Evolutionary conservation across 257 asterid species (phyloP).

Genomic region (Datura wrightii): DNA sequence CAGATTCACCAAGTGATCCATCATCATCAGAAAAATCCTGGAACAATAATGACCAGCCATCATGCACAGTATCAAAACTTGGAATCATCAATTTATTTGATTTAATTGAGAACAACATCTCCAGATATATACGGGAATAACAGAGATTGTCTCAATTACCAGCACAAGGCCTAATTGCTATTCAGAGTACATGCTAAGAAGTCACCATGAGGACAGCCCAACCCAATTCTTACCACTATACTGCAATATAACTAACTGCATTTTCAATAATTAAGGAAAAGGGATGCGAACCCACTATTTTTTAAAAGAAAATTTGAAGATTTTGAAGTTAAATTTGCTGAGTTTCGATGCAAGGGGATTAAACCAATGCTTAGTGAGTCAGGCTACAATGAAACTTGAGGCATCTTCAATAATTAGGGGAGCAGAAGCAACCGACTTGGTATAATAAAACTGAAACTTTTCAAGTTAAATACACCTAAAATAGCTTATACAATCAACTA

Average conservation of each 20-base stretch:
- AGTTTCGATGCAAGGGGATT: neutral
- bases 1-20: conserved; percentile 51
- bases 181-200: neutral
- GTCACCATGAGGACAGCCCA: neutral
- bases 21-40: conserved; percentile 60
- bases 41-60: conserved; percentile 28
- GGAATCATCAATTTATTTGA: neutral
- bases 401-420: neutral
- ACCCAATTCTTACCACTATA: neutral
- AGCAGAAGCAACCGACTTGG: neutral
- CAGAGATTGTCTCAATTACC: neutral
- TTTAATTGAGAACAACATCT: neutral
- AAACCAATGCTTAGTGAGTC: neutral
- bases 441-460: neutral
- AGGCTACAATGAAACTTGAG: neutral
- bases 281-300: neutral
- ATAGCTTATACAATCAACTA: neutral
- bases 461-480: neutral
- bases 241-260: neutral
- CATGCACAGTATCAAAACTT: conserved; percentile 5
- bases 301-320: neutral
- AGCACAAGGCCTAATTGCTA: neutral
- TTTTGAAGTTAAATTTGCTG: neutral
- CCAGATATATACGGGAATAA: neutral
- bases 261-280: neutral